Conservation (phyloP, 176 grass and related monocot genomes). For the Oryza nivara region DNA sequence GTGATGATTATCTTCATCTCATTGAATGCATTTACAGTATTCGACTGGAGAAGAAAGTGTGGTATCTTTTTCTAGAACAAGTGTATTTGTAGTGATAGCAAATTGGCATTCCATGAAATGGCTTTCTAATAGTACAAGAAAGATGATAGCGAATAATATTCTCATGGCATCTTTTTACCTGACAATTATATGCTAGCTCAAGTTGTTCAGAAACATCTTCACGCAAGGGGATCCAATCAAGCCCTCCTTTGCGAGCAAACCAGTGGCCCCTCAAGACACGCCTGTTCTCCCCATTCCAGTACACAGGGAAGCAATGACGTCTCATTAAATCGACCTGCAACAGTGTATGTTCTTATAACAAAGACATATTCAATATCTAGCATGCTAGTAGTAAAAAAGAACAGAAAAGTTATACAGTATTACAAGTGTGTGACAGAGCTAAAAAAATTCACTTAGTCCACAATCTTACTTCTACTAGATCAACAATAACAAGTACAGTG, state of each 20-base stretch:
- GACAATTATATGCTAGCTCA: conserved; percentile 77
- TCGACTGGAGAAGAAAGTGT: conserved; percentile 15
- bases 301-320: conserved; percentile 96
- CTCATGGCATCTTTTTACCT: conserved; percentile 52
- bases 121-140: not conserved
- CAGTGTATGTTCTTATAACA: conserved; percentile 12
- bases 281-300: conserved; percentile 97
- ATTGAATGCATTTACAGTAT: conserved; percentile 17
- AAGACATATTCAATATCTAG: conserved; percentile 11
- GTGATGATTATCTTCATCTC: not conserved
- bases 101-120: conserved; percentile 5
- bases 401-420: not conserved
- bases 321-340: conserved; percentile 86
- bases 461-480: not conserved
- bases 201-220: conserved; percentile 95
- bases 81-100: not conserved
- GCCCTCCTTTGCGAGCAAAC: conserved; percentile 85
- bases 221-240: conserved; percentile 95
- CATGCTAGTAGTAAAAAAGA: not conserved
- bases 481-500: not conserved
- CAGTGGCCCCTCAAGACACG: conserved; percentile 94
- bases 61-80: conserved; percentile 15
- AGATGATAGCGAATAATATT: conserved; percentile 9
- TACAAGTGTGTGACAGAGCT: not conserved
- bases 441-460: not conserved